A percentile compares a stretch with the other conserved stretches of the same genome.
These are phyloP conservation scores for Brassica incana DNA, from an alignment of 345 rosid genomes.

Conservation along the genomic window DNA sequence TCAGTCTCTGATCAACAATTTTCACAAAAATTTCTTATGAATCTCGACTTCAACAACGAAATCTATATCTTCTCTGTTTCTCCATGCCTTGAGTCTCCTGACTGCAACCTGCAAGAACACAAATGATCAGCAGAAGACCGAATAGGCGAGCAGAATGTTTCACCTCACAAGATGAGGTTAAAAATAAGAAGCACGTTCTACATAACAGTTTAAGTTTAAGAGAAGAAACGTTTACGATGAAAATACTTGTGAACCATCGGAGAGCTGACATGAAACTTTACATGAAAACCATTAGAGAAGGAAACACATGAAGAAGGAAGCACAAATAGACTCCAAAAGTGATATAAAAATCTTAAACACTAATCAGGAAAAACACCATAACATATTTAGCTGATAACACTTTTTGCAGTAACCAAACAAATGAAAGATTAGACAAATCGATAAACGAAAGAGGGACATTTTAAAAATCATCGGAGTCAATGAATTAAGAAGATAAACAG, in stretches of 20 bases:
- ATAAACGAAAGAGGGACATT: conserved; percentile 1
- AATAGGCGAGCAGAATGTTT: not conserved
- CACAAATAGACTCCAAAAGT: not conserved
- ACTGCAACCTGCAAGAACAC: conserved; percentile 72
- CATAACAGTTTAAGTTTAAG: not conserved
- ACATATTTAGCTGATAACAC: not conserved
- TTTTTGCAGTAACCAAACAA: not conserved
- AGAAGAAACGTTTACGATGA: not conserved
- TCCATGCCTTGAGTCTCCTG: conserved; percentile 97
- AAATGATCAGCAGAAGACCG: not conserved
- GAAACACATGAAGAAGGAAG: not conserved
- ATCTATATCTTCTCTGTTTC: conserved; percentile 82
- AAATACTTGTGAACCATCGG: conserved; percentile 97
- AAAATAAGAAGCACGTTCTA: not conserved
- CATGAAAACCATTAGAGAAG: not conserved
- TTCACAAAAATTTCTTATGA: conserved; percentile 58
- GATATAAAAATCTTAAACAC: not conserved
- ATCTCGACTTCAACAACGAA: conserved; percentile 90
- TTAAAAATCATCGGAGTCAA: not conserved
- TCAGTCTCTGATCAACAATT: conserved; percentile 66
- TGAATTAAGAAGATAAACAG: conserved; percentile 15
- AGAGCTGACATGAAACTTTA: conserved; percentile 85
- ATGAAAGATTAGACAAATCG: not conserved
- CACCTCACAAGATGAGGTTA: not conserved
- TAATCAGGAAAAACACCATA: too few relatives aligned